phyloP scores from a whole-genome alignment of 257 asterid genomes.

The Solanum chiquidenum region DNA sequence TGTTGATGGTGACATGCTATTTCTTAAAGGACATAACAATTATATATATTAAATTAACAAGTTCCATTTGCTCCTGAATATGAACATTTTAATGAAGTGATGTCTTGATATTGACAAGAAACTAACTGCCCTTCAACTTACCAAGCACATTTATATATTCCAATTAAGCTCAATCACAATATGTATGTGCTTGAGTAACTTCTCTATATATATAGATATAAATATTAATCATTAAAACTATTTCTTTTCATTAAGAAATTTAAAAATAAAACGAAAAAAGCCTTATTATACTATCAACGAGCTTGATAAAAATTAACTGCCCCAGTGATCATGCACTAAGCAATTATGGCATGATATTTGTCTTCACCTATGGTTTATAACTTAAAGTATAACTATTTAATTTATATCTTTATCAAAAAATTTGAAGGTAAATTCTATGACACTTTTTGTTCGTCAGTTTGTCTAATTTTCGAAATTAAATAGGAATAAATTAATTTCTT shows the following conservation, averaged over 20 bases:
- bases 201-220: background rate
- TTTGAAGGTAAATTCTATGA: background rate
- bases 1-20: background rate
- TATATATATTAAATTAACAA: background rate
- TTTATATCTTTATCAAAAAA: background rate
- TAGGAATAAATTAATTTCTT: background rate
- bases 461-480: background rate
- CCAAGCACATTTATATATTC: background rate
- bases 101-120: conserved; percentile 16
- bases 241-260: background rate
- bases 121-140: background rate
- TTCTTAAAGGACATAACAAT: background rate
- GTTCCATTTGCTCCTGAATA: background rate
- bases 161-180: background rate
- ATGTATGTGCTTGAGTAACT: background rate
- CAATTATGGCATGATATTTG: background rate
- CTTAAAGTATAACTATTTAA: background rate
- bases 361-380: background rate
- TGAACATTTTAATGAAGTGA: conserved; percentile 4
- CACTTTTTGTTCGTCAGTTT: background rate
- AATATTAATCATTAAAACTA: background rate
- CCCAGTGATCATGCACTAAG: background rate
- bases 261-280: background rate
- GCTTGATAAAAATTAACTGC: background rate
- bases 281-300: background rate